Evolutionary conservation across 2,329 filamentous ascomycete genomes (phyloP).

Genomic region (Cercospora zeae-maydis): DNA sequence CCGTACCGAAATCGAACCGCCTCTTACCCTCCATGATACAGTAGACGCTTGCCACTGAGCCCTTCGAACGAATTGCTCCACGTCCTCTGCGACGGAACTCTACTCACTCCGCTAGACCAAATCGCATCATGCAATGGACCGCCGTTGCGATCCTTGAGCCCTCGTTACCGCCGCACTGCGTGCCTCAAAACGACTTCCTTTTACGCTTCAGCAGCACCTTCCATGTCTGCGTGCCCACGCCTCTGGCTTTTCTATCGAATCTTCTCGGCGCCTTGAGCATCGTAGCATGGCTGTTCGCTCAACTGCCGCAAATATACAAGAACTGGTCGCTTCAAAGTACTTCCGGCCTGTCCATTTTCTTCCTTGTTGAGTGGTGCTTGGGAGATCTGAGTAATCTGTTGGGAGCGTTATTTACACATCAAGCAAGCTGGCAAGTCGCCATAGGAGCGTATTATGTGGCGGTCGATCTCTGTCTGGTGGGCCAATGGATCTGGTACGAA

Average conservation of each 20-base stretch:
- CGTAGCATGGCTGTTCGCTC: constrained; percentile 65
- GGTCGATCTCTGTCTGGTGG: constrained; percentile 60
- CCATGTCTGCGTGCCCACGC: constrained; percentile 61
- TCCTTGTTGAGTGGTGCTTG: constrained; percentile 63
- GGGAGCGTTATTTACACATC: constrained; percentile 60
- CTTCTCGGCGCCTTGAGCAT: constrained; percentile 60
- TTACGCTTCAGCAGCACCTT: constrained; percentile 56
- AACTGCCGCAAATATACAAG: constrained; percentile 67
- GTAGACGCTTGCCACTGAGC: constrained; percentile 1
- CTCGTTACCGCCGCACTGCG: constrained; percentile 56
- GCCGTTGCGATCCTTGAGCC: constrained; percentile 31
- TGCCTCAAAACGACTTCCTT: constrained; percentile 57
- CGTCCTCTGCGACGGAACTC: constrained; percentile 9
- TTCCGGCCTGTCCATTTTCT: constrained; percentile 62
- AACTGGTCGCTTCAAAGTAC: constrained; percentile 63
- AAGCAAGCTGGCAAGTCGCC: constrained; percentile 64
- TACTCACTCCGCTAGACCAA: not conserved
- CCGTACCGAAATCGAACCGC: not conserved
- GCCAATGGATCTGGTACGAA: constrained; percentile 65
- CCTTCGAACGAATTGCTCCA: constrained; percentile 3
- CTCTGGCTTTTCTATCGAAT: constrained; percentile 60
- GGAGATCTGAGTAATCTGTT: constrained; percentile 62
- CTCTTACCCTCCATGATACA: not conserved
- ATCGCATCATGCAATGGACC: constrained; percentile 31
- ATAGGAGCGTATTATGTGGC: constrained; percentile 64